Percentiles rank a stretch among this genome's conserved stretches.
Conservation (phyloP, 805 yeast genomes). For the Cyberlindnera veronae region DNA sequence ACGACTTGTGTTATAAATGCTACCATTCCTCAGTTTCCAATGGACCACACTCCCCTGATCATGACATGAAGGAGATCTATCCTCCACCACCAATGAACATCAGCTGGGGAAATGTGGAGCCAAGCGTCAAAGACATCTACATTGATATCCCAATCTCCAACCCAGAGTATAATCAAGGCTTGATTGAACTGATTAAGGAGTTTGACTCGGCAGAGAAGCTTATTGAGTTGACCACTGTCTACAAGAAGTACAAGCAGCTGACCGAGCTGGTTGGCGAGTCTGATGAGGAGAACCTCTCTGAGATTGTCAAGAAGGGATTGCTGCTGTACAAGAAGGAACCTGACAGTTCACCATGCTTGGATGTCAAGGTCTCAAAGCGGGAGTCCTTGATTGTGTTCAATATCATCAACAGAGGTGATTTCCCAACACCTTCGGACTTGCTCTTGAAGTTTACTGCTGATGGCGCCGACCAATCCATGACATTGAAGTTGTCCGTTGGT, state of each 20-base stretch:
- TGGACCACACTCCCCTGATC: slow-evolving; percentile 2
- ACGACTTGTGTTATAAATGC: slow-evolving; percentile 13
- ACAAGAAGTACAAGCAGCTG: slow-evolving; percentile 5
- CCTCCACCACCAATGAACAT: not conserved
- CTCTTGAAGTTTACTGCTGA: slow-evolving; percentile 3
- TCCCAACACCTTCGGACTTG: slow-evolving; percentile 6
- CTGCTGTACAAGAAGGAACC: not conserved
- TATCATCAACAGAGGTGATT: slow-evolving; percentile 6
- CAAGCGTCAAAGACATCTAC: not conserved
- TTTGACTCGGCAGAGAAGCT: slow-evolving; percentile 13
- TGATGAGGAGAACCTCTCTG: not conserved
- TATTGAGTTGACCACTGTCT: not conserved
- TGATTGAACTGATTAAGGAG: slow-evolving; percentile 2
- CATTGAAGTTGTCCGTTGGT: slow-evolving; percentile 5
- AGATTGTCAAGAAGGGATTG: slow-evolving; percentile 2
- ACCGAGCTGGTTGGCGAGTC: slow-evolving; percentile 4
- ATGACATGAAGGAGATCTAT: slow-evolving; percentile 5
- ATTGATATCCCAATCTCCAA: slow-evolving; percentile 9
- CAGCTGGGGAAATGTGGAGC: not conserved
- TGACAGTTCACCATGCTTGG: slow-evolving; percentile 1
- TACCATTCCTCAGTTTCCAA: not conserved
- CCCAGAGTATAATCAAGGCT: not conserved
- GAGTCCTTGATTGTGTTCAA: slow-evolving; percentile 6
- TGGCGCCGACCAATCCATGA: not conserved
- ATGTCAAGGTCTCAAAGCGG: slow-evolving; percentile 6